Evolutionary conservation across 2,329 filamentous ascomycete genomes (phyloP).

Genomic region (Trichoderma afroharzianum): DNA sequence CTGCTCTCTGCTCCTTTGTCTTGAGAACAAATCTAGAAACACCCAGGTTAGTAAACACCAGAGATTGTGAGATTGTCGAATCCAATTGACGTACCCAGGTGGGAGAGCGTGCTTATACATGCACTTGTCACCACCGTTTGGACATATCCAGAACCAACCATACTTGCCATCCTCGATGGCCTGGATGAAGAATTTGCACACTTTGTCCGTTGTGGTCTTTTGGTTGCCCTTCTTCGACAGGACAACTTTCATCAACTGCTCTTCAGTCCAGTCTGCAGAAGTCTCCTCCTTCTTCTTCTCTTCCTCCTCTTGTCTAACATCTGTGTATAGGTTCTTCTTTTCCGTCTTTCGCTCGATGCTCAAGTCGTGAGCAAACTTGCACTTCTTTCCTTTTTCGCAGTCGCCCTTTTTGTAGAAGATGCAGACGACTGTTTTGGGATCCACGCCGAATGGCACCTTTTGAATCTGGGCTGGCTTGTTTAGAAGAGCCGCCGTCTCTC

Average conservation of each 20-base stretch:
- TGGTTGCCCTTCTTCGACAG: constrained; percentile 97
- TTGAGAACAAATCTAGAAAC: constrained; percentile 80
- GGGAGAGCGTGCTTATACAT: constrained; percentile 97
- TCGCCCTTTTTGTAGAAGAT: constrained; percentile 96
- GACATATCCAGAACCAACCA: constrained; percentile 98
- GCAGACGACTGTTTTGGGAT: constrained; percentile 95
- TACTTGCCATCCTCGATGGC: constrained; percentile 98
- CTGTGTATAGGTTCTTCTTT: constrained; percentile 89
- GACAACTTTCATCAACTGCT: constrained; percentile 86
- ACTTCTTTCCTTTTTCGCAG: constrained; percentile 96
- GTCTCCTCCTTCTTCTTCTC: constrained; percentile 85
- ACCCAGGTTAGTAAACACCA: neutral
- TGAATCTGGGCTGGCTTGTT: constrained; percentile 92
- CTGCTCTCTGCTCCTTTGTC: constrained; percentile 93
- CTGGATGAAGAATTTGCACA: constrained; percentile 97
- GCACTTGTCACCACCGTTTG: constrained; percentile 94
- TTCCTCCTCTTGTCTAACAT: constrained; percentile 67
- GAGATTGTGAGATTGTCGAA: no score
- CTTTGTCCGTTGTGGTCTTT: constrained; percentile 91
- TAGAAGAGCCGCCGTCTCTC: constrained; percentile 76
- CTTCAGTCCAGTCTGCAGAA: constrained; percentile 96
- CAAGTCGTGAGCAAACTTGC: constrained; percentile 94
- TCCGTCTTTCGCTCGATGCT: constrained; percentile 85
- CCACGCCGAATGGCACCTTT: constrained; percentile 95
- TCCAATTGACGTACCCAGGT: constrained; percentile 68